Percentiles rank a stretch among this genome's conserved stretches.
These are phyloP conservation scores for Fonsecaea monophora DNA, from an alignment of 2,329 filamentous ascomycete genomes.

Conservation along the genomic window DNA sequence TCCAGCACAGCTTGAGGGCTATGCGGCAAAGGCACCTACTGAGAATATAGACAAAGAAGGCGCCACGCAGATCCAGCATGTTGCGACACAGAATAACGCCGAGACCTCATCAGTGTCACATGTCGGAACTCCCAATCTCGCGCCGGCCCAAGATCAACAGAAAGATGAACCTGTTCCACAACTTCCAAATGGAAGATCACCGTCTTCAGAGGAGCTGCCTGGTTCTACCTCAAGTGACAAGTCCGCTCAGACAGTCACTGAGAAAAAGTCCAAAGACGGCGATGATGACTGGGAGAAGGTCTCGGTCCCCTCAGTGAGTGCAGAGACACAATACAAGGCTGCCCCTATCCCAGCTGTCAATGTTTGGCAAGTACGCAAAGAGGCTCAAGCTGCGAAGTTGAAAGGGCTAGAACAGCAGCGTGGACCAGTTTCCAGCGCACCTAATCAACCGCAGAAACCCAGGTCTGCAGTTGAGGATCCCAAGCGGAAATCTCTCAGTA, in stretches of 20 bases:
- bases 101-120: conserved; percentile 35
- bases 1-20: conserved; percentile 54
- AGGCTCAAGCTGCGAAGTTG: conserved; percentile 64
- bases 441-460: conserved; percentile 41
- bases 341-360: conserved; percentile 86
- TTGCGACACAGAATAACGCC: conserved; percentile 38
- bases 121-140: conserved; percentile 71
- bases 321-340: conserved; percentile 70
- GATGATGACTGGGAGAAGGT: conserved; percentile 66
- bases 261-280: conserved; percentile 60
- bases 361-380: conserved; percentile 81
- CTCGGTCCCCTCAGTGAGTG: conserved; percentile 52
- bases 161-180: conserved; percentile 65
- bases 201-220: conserved; percentile 19
- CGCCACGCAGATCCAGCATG: conserved; percentile 37
- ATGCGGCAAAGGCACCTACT: not conserved
- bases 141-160: conserved; percentile 67
- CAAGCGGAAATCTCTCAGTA: conserved; percentile 30
- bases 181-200: conserved; percentile 27
- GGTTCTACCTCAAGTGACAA: conserved; percentile 42
- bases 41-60: conserved; percentile 43
- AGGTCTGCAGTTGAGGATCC: conserved; percentile 46
- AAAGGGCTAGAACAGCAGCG: conserved; percentile 45
- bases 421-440: conserved; percentile 37
- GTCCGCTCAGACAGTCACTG: conserved; percentile 47